Evolutionary conservation across 768 basidiomycete genomes (phyloP).

Genomic region (Glaciozyma antarctica): DNA sequence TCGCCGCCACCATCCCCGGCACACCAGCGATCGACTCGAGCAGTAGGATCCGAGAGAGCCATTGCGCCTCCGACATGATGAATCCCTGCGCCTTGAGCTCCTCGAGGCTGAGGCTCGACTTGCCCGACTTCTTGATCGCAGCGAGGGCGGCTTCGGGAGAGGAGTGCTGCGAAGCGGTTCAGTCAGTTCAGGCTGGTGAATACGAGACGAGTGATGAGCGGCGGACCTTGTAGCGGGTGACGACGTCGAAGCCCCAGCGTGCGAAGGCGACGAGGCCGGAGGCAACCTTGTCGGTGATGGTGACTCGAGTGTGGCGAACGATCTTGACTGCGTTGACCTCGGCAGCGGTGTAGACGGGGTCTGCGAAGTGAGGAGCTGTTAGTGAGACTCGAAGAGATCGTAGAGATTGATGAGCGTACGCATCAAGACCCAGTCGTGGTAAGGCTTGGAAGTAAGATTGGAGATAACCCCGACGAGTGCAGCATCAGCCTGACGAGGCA

Average conservation of each 20-base stretch:
- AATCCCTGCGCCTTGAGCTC: constrained; percentile 40
- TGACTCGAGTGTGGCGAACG: constrained; percentile 30
- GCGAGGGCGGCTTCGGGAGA: constrained; percentile 12
- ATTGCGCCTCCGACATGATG: constrained; percentile 49
- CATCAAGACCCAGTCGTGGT: no score
- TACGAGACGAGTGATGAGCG: constrained; percentile 36
- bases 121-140: constrained; percentile 19
- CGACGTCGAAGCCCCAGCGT: constrained; percentile 67
- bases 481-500: no score
- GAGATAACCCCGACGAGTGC: no score
- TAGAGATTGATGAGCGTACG: no score
- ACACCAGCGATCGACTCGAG: constrained; percentile 75
- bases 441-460: no score
- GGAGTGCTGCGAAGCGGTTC: constrained; percentile 5
- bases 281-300: constrained; percentile 64
- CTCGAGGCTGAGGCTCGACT: constrained; percentile 41
- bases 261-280: constrained; percentile 50
- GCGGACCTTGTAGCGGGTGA: constrained; percentile 67
- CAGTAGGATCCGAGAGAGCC: constrained; percentile 50
- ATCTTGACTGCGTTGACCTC: no score
- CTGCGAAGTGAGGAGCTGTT: no score
- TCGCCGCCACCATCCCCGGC: constrained; percentile 37
- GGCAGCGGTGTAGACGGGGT: no score
- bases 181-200: no score
- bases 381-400: no score